phyloP scores from a whole-genome alignment of 805 yeast genomes.

The Barnettozyma sp. region DNA sequence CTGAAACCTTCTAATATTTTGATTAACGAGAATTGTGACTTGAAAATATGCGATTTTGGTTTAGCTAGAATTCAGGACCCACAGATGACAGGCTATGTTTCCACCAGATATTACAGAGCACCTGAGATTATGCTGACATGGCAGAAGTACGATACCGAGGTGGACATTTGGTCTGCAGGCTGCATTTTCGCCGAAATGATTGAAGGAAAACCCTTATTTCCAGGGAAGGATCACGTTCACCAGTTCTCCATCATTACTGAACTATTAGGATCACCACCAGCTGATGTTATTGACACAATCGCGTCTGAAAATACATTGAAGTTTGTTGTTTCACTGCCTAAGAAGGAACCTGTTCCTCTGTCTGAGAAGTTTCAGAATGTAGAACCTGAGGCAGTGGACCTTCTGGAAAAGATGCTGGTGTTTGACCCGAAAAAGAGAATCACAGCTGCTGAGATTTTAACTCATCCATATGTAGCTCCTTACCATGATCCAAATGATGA shows the following conservation, averaged over 20 bases:
- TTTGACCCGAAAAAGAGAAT: slow-evolving; percentile 94
- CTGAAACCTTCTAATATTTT: slow-evolving; percentile 79
- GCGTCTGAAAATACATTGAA: slow-evolving; percentile 92
- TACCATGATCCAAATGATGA: slow-evolving; percentile 98
- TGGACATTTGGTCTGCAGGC: slow-evolving; percentile 97
- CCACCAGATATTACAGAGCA: slow-evolving; percentile 93
- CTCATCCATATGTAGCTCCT: slow-evolving; percentile 87
- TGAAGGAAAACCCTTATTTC: slow-evolving; percentile 93
- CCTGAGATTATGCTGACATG: slow-evolving; percentile 98
- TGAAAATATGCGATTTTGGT: slow-evolving; percentile 91
- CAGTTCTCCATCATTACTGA: slow-evolving; percentile 97
- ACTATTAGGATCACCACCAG: slow-evolving; percentile 91
- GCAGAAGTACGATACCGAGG: slow-evolving; percentile 96
- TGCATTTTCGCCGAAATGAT: slow-evolving; percentile 97
- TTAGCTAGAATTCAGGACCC: slow-evolving; percentile 96
- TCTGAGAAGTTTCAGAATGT: slow-evolving; percentile 71
- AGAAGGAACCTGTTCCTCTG: slow-evolving; percentile 86
- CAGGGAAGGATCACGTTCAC: slow-evolving; percentile 97
- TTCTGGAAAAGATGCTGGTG: slow-evolving; percentile 82
- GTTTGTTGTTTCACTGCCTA: slow-evolving; percentile 90
- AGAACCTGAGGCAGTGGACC: slow-evolving; percentile 81
- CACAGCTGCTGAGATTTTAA: slow-evolving; percentile 83
- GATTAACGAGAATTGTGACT: slow-evolving; percentile 84
- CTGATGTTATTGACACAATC: slow-evolving; percentile 91
- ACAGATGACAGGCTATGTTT: slow-evolving; percentile 97